Evolutionary conservation across 2,329 filamentous ascomycete genomes (phyloP), one percentile per base, ranked within the genome.

Genomic region (Fusarium xylarioides): DNA sequence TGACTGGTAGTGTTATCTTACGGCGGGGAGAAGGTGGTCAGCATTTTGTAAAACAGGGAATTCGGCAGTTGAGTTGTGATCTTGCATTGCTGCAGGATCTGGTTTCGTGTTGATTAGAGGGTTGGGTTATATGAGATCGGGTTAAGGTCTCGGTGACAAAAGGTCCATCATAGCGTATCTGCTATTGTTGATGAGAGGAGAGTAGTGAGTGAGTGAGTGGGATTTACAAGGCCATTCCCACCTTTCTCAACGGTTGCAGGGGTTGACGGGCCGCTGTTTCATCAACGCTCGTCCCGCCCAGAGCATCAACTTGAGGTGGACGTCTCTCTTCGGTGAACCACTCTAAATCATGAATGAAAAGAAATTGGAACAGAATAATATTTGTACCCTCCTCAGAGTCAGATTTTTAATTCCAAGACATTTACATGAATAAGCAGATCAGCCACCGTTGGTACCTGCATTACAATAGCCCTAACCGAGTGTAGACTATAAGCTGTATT

Each of bases 221-320:
- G n/a, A 61, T 35, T 43, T 42, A 35, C 49, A 23, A 23, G 49
- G 57, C 2, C 34, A 7, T 21, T 11, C 37, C 57, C 47, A 43
- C 23, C 28, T 44, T 38, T 50, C 44, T n/a, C n/a, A 66, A 28
- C 52, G 44, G 52, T 28, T 40, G 47, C 62, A 61, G 30, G 57
- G 57, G 35, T 40, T 21, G 34, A 52, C 59, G 67, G 59, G 53
- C 67, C 67, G 65, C 49, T 59, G 67, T 55, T 70, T 65, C 65
- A 70, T 70, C 58, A 56, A 46, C 53, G n/a, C 42, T 63, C 52
- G 50, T 43, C 55, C 44, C 50, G 52, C 42, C 34, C 2, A 37
- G 30, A 23, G 26, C 37, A 38, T 30, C 34, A 52, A 34, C 18
- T 52, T n/a, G 28, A 43, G 11, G 37, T 30, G 30, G 16, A n/a